Conservation (phyloP, 768 basidiomycete genomes). For the Russula compacta region DNA sequence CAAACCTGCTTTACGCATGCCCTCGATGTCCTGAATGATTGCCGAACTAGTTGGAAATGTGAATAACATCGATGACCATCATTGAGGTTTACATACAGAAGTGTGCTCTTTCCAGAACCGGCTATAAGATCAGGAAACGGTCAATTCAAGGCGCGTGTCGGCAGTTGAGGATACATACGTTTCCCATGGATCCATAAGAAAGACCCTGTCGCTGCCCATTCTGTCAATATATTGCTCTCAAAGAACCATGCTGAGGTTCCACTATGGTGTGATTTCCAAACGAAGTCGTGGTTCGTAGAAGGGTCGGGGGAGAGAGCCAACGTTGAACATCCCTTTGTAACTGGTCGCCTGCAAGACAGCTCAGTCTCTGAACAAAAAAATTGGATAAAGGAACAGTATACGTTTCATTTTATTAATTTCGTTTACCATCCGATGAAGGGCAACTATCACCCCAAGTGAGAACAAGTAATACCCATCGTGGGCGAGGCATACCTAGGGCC, state of each 20-base stretch:
- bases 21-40: neutral
- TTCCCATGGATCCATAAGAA: neutral
- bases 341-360: neutral
- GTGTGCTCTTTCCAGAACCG: slow-evolving; percentile 1
- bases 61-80: neutral
- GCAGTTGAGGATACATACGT: neutral
- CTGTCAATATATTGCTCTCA: neutral
- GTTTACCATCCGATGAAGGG: neutral
- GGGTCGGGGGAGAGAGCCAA: slow-evolving; percentile 2
- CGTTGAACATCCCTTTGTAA: neutral
- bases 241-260: neutral
- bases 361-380: neutral
- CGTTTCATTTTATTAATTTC: neutral
- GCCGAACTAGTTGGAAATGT: neutral
- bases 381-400: neutral
- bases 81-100: neutral
- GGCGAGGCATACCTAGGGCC: neutral
- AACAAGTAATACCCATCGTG: neutral
- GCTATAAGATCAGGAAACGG: neutral
- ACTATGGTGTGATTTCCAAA: neutral
- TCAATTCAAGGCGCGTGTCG: neutral
- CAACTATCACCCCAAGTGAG: neutral
- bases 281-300: neutral
- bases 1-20: neutral
- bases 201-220: neutral